Evolutionary conservation across 2,329 filamentous ascomycete genomes (phyloP), one percentile per base, ranked within the genome.

Genomic region (Knufia petricola): DNA sequence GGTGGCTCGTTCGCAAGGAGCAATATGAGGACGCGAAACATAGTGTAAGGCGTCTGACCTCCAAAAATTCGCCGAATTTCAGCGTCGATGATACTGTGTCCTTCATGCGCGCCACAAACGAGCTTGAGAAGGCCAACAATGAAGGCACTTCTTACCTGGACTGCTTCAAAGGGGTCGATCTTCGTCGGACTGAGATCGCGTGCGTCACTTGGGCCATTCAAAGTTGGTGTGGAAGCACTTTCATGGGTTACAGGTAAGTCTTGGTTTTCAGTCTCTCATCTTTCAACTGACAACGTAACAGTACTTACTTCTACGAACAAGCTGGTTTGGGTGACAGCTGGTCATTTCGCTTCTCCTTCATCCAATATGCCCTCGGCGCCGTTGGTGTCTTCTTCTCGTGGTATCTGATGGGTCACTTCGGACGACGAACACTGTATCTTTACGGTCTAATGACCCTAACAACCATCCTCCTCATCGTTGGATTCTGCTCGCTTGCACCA

Each of bases 101-200:
- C n/a, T n/a, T n/a, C n/a, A n/a, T n/a, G n/a, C n/a, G n/a, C n/a
- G n/a, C n/a, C 40, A 69, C 66, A 1, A 66, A 60, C 37, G 57
- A 60, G 3, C 50, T 63, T 8, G 61, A 64, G 17, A 48, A 55
- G 21, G 49, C 51, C 3, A 45, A 52, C 2, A 53, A 56, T 2
- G 45, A 42, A 1, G 55, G 56, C 7, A 57, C 58, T 3, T 54
- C 52, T 13, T 63, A 63, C 41, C 28, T 58, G 6, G 69, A 72
- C 48, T 70, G 66, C 57, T 70, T 72, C 58, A 63, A 60, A 3
- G 61, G 62, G 6, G 59, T 64, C n/a, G 69, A 72, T 48, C 52
- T 64, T 4, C 57, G 69, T 3, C 64, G 70, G 2, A 73, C 69
- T 0, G 64, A 67, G 34, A 70, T 72, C 36, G 64, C 67, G 51